Conservation (phyloP, 345 rosid genomes). For the Citrus mangshanensis region DNA sequence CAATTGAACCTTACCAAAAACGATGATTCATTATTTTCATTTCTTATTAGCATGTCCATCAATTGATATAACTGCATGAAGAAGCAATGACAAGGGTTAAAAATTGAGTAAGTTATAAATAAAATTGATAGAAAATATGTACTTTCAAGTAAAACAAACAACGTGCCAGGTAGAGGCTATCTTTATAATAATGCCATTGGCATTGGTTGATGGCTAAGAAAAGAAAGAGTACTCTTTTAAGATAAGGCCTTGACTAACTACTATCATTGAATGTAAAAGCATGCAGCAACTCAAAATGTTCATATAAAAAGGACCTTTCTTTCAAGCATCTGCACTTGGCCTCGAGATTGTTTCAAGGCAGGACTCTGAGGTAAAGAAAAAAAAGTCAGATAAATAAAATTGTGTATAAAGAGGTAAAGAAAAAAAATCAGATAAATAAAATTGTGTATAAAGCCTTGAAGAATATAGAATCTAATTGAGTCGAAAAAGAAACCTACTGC, state of each 20-base stretch:
- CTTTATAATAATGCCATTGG: not conserved
- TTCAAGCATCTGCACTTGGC: slow-evolving; percentile 61
- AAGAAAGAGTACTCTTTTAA: not conserved
- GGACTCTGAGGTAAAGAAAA: slow-evolving; percentile 54
- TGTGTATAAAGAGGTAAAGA: not conserved
- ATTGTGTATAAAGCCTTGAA: not conserved
- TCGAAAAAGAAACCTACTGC: slow-evolving; percentile 54
- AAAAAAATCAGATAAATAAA: slow-evolving; percentile 12
- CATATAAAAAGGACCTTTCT: slow-evolving; percentile 46
- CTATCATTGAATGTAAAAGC: not conserved
- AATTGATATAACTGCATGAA: slow-evolving; percentile 64
- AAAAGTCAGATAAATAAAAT: slow-evolving; percentile 9
- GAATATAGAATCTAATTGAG: not conserved
- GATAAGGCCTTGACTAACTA: not conserved
- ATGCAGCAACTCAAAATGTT: not conserved
- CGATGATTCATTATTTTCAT: slow-evolving; percentile 47
- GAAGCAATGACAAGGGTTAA: slow-evolving; percentile 11
- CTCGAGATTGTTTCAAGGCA: slow-evolving; percentile 63
- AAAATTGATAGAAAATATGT: not conserved
- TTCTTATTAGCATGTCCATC: slow-evolving; percentile 65
- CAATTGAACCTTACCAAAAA: slow-evolving; percentile 42
- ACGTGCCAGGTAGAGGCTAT: not conserved
- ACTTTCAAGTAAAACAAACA: not conserved
- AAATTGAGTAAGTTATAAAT: not conserved
- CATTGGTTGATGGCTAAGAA: not conserved